Percentiles rank a stretch among this genome's conserved stretches.
Conservation (phyloP, 352 stramenopile genomes). For the Phytophthora ramorum region DNA sequence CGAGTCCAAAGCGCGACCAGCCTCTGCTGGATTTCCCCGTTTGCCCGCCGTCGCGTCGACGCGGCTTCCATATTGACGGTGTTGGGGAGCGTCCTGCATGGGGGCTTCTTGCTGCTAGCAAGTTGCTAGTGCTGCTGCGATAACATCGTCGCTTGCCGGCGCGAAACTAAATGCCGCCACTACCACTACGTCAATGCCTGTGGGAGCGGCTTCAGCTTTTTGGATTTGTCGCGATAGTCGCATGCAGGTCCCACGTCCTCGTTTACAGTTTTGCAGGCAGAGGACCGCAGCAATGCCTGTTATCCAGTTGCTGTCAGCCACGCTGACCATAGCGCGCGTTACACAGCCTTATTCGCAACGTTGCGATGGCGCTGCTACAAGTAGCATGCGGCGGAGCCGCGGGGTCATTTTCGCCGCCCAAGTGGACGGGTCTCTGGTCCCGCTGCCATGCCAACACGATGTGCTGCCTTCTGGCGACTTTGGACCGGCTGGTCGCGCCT, state of each 20-base stretch:
- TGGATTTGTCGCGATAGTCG: conserved; percentile 36
- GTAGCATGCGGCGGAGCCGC: no score
- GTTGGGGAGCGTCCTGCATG: neutral
- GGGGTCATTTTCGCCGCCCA: no score
- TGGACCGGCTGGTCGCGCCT: conserved; percentile 7
- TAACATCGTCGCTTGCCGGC: neutral
- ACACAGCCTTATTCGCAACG: neutral
- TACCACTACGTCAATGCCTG: neutral
- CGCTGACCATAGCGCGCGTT: conserved; percentile 6
- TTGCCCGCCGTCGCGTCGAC: conserved; percentile 36
- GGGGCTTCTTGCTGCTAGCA: neutral
- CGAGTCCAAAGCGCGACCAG: conserved; percentile 20
- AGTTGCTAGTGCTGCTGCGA: neutral
- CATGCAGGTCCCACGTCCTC: conserved; percentile 27
- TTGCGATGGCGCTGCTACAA: no score
- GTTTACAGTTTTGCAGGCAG: conserved; percentile 25
- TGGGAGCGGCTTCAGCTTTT: conserved; percentile 25
- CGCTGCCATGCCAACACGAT: conserved; percentile 18
- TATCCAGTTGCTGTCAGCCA: conserved; percentile 10
- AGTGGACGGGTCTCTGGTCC: conserved; percentile 16
- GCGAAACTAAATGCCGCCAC: neutral
- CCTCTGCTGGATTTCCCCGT: conserved; percentile 21
- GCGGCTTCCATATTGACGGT: conserved; percentile 26
- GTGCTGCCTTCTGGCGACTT: conserved; percentile 26
- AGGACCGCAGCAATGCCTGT: neutral